phyloP scores from a whole-genome alignment of 257 asterid genomes.

The Avicennia marina region DNA sequence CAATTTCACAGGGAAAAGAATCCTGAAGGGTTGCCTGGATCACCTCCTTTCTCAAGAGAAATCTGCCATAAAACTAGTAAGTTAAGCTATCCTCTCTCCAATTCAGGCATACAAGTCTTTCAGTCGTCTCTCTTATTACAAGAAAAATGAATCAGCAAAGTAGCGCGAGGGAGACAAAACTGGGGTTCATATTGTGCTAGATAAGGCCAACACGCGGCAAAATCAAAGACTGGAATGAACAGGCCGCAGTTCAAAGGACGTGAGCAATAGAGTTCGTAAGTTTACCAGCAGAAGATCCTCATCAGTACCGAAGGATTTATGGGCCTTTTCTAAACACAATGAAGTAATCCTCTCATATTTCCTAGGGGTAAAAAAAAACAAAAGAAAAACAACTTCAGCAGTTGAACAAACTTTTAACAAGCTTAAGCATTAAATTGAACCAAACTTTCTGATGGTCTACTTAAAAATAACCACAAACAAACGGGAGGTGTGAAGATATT shows the following conservation, averaged over 20 bases:
- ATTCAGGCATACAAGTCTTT: background rate
- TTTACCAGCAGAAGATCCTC: slow-evolving; percentile 94
- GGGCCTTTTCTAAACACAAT: slow-evolving; percentile 73
- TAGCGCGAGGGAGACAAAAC: no score
- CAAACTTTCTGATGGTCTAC: background rate
- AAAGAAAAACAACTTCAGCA: background rate
- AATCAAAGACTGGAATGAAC: no score
- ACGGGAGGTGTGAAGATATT: background rate
- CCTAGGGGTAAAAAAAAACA: slow-evolving; percentile 32
- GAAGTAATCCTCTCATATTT: slow-evolving; percentile 62
- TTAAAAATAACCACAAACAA: background rate
- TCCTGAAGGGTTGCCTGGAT: slow-evolving; percentile 14
- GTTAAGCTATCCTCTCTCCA: background rate
- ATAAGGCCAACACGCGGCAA: no score
- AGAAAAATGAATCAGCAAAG: no score
- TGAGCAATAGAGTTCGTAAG: no score
- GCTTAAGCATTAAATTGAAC: background rate
- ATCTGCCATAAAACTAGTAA: slow-evolving; percentile 28
- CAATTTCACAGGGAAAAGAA: slow-evolving; percentile 17
- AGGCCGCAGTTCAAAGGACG: no score
- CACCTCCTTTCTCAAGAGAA: slow-evolving; percentile 36
- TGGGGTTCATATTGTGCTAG: no score
- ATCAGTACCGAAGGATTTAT: slow-evolving; percentile 91
- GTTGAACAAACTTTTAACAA: background rate
- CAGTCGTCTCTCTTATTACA: no score